These are phyloP conservation scores for Cryptococcus sp. DNA, from an alignment of 1,284 basidiomycete species.

Conservation along the genomic window DNA sequence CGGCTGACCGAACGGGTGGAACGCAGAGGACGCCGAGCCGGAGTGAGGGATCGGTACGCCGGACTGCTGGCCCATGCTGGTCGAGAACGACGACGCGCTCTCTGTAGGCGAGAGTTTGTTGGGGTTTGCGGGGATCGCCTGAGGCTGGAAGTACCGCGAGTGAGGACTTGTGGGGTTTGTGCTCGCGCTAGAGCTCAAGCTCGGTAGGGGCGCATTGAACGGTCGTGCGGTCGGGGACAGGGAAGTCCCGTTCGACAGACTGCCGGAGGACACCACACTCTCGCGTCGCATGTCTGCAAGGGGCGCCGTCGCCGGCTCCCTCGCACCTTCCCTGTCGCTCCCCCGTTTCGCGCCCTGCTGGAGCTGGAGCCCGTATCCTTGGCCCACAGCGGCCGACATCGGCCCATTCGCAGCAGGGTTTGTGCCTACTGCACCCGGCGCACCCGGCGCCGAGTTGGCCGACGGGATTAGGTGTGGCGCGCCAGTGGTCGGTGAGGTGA, in stretches of 20 bases:
- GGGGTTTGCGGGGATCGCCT: neutral
- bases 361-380: slow-evolving; percentile 15
- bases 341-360: slow-evolving; percentile 1
- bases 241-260: slow-evolving; percentile 16
- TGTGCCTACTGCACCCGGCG: neutral
- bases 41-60: slow-evolving; percentile 7
- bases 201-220: slow-evolving; percentile 35
- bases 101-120: slow-evolving; percentile 3
- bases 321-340: neutral
- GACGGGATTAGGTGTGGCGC: slow-evolving; percentile 6
- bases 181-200: too few species aligned
- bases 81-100: slow-evolving; percentile 2
- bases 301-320: slow-evolving; percentile 8
- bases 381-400: slow-evolving; percentile 3
- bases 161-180: slow-evolving; percentile 32
- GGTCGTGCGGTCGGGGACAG: slow-evolving; percentile 46
- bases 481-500: slow-evolving; percentile 13
- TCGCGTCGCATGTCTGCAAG: slow-evolving; percentile 9
- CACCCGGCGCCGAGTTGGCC: neutral
- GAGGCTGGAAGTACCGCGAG: slow-evolving; percentile 30
- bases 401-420: neutral
- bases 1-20: slow-evolving; percentile 12
- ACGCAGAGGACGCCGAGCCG: slow-evolving; percentile 2
- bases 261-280: neutral
- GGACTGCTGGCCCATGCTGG: neutral